phyloP scores from a whole-genome alignment of 108 stramenopile species.

The Nitzschia palea region DNA sequence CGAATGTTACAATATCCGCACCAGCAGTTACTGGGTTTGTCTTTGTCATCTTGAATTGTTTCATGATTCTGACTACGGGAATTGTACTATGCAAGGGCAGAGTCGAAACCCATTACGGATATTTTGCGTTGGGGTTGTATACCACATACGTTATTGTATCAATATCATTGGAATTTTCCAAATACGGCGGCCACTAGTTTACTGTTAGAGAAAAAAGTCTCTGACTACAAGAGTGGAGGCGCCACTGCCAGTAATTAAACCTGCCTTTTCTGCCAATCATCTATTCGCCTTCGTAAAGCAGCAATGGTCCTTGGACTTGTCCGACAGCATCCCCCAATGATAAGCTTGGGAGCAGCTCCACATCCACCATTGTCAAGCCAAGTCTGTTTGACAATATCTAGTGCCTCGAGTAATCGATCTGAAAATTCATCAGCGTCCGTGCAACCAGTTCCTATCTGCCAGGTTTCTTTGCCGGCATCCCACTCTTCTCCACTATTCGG shows the following conservation, averaged over 20 bases:
- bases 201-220: no score
- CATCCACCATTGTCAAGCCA: conserved; percentile 17
- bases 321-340: conserved; percentile 67
- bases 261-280: conserved; percentile 14
- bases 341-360: conserved; percentile 16
- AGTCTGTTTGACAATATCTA: conserved; percentile 21
- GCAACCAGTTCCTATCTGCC: conserved; percentile 50
- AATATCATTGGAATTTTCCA: conserved; percentile 34
- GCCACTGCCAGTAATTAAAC: no score
- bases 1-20: conserved; percentile 41
- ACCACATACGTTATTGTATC: conserved; percentile 42
- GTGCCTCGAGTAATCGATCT: conserved; percentile 25
- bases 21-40: conserved; percentile 63
- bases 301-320: conserved; percentile 50
- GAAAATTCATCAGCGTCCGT: conserved; percentile 33
- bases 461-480: conserved; percentile 48
- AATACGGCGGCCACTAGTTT: neutral
- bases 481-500: conserved; percentile 67
- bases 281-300: conserved; percentile 34
- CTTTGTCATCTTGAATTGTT: conserved; percentile 68
- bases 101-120: conserved; percentile 70
- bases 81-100: conserved; percentile 38
- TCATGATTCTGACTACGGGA: conserved; percentile 50
- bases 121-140: conserved; percentile 45
- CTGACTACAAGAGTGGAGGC: neutral